These are phyloP conservation scores for Sarcomyxa edulis DNA, from an alignment of 768 basidiomycete species.

Conservation along the genomic window DNA sequence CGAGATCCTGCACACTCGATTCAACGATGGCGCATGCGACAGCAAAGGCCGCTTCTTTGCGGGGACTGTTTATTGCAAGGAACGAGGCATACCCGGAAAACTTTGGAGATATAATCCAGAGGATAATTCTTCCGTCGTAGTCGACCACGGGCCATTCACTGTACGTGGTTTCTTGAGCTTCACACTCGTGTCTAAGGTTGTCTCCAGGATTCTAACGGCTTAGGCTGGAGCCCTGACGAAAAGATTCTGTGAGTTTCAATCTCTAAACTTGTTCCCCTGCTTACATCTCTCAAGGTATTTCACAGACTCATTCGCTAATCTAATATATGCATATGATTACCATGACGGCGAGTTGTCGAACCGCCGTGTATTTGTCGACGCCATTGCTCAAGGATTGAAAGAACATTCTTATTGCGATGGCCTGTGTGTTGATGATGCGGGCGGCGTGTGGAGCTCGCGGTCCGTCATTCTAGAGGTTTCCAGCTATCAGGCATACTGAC, in stretches of 20 bases:
- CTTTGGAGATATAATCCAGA: slow-evolving; percentile 56
- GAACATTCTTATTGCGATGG: slow-evolving; percentile 57
- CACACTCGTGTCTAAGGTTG: slow-evolving; percentile 11
- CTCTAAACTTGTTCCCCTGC: slow-evolving; percentile 6
- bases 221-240: slow-evolving; percentile 60
- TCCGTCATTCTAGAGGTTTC: slow-evolving; percentile 20
- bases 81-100: slow-evolving; percentile 46
- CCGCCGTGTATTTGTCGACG: slow-evolving; percentile 53
- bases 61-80: slow-evolving; percentile 52
- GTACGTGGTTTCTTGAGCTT: slow-evolving; percentile 26
- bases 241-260: slow-evolving; percentile 45
- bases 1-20: slow-evolving; percentile 42
- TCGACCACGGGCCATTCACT: slow-evolving; percentile 64
- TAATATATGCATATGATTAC: slow-evolving; percentile 67
- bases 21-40: slow-evolving; percentile 72
- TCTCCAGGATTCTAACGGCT: slow-evolving; percentile 58
- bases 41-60: slow-evolving; percentile 59
- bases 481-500: too few species aligned
- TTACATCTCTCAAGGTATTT: slow-evolving; percentile 47
- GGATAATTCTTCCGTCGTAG: slow-evolving; percentile 38
- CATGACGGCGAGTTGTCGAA: slow-evolving; percentile 51
- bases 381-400: slow-evolving; percentile 44
- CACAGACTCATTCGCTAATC: slow-evolving; percentile 61
- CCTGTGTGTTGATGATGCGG: slow-evolving; percentile 58
- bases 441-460: slow-evolving; percentile 63